Base-by-base conservation (phyloP, 2,329 filamentous ascomycete genomes). In the Aspergillus costaricaensis region DNA sequence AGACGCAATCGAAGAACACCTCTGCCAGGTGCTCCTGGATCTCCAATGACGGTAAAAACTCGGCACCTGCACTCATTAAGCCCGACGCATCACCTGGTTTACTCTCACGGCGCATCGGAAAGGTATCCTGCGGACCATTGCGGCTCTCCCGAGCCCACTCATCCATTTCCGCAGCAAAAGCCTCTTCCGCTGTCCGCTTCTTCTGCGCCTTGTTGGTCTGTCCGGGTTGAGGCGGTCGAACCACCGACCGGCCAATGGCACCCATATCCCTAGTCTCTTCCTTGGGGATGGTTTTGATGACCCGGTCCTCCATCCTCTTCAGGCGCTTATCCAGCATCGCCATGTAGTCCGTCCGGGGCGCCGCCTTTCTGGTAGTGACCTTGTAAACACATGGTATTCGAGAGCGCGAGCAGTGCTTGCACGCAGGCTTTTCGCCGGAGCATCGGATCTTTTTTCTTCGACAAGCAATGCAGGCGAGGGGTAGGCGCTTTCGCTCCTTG, bases 381-480 rank as follows among this genome's bases (percentile, higher is more conserved):
- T 98, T 98, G 83, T 98, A 99, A 4, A 98, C 93, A 74, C 95
- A 99, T 1, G 94, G 94, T 68, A 96, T 96, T 47, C 94, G 87
- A 55, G 94, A 96, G 59, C 93, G 87, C 61, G 96, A 83, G 73
- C 95, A 98, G 78, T 98, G 95, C 76, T 96, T 97, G 82, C 95
- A 99, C 0, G 93, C 91, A 2, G 95, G 95, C 77, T 97, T 98
- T 80, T 98, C 95, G 60, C 95, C 95, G 0, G 94, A 98, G 75
- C 95, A 99, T 56, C 94, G 88, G 65, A 99, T 98, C 81, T 99
- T 99, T 81, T 99, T 99, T 70, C 95, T 86, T 36, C 95, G 87
- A 72, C 95, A 99, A 39, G 93, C 93, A 70, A 98, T 97, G 74
- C 95, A 99, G 15, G 95, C 95, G 55, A 98, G 82, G 2, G 95